phyloP scores from a whole-genome alignment of 495 filamentous ascomycete genomes.

The Parathielavia appendiculata region DNA sequence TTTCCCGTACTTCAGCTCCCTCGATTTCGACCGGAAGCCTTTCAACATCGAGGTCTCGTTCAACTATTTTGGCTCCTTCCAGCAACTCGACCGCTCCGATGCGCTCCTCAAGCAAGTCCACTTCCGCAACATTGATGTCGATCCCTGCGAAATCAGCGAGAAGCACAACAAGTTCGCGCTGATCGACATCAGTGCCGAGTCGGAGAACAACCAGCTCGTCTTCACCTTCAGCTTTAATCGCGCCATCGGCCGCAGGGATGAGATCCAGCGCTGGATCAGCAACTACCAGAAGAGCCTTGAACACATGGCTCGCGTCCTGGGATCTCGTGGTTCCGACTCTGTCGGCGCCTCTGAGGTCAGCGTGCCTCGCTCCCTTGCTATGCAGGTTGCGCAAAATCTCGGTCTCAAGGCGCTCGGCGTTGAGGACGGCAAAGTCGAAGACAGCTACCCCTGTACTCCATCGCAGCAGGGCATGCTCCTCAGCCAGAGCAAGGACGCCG shows the following conservation, averaged over 20 bases:
- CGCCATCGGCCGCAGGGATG: neutral
- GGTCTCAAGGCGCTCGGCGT: constrained; percentile 1
- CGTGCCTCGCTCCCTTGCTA: neutral
- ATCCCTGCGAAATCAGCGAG: constrained; percentile 4
- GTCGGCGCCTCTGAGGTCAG: neutral
- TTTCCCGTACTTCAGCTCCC: constrained; percentile 19
- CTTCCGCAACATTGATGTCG: constrained; percentile 7
- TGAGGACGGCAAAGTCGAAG: constrained; percentile 39
- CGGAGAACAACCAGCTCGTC: neutral
- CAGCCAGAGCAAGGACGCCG: constrained; percentile 51
- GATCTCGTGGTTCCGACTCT: neutral
- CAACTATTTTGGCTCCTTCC: constrained; percentile 56
- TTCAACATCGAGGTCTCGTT: constrained; percentile 54
- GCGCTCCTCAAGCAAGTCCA: constrained; percentile 43
- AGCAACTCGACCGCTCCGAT: constrained; percentile 51
- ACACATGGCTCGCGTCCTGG: constrained; percentile 2
- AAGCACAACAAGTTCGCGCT: constrained; percentile 49
- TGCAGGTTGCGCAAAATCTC: neutral
- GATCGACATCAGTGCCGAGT: constrained; percentile 43
- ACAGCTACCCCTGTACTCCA: constrained; percentile 65
- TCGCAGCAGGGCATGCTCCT: constrained; percentile 66
- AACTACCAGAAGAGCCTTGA: constrained; percentile 11
- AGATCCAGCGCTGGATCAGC: constrained; percentile 6
- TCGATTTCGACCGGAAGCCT: constrained; percentile 33
- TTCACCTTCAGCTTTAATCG: constrained; percentile 11